phyloP scores from a whole-genome alignment of 495 filamentous ascomycete species.

The Podospora conica region DNA sequence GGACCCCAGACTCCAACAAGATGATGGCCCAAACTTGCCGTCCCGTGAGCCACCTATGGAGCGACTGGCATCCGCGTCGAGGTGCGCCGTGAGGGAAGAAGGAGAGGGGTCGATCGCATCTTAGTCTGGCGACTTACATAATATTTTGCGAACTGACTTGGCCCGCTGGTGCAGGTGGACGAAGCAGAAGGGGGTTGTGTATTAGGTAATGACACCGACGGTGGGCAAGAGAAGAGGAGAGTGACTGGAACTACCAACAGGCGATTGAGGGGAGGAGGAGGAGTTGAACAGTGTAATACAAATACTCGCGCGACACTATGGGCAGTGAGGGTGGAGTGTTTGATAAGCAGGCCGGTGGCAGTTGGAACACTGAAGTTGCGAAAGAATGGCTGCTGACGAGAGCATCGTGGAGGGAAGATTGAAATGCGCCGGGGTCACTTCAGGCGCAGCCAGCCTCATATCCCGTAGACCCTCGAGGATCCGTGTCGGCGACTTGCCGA shows the following conservation, averaged over 20 bases:
- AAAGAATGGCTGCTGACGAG: background rate
- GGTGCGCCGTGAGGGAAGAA: background rate
- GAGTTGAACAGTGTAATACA: background rate
- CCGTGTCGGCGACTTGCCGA: background rate
- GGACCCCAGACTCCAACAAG: background rate
- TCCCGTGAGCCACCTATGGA: background rate
- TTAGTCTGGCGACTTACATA: constrained; percentile 13
- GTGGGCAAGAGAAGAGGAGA: background rate
- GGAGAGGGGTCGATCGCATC: constrained; percentile 4
- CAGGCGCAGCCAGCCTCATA: background rate
- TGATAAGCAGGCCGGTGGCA: background rate
- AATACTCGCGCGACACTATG: background rate
- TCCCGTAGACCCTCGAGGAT: background rate
- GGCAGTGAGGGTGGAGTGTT: background rate
- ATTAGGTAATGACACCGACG: constrained; percentile 9
- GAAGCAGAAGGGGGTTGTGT: background rate
- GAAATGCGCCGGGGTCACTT: background rate
- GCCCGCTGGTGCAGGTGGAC: background rate
- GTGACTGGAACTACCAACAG: no score
- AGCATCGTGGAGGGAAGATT: background rate
- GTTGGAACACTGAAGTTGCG: background rate
- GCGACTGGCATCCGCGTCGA: background rate
- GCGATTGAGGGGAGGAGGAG: background rate
- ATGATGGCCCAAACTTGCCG: background rate
- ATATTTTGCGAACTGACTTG: constrained; percentile 1